Evolutionary conservation across 495 filamentous ascomycete species (phyloP).

Genomic region (Thozetella sp.): DNA sequence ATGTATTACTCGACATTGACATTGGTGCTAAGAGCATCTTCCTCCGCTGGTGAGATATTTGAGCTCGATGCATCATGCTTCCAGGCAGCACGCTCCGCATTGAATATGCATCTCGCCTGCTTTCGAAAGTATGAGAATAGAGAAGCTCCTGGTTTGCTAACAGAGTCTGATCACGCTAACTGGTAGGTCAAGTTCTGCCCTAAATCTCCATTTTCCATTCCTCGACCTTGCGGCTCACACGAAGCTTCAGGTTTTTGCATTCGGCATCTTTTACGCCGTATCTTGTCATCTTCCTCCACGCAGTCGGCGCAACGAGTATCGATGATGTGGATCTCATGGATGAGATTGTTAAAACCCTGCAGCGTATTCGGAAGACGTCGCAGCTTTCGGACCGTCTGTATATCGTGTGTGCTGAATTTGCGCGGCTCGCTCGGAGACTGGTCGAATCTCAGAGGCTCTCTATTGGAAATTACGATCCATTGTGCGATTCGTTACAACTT

Average conservation of each 20-base stretch:
- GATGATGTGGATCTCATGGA: background rate
- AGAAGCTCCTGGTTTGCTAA: background rate
- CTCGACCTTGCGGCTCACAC: no score
- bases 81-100: background rate
- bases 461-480: no score
- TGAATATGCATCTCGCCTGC: background rate
- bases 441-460: no score
- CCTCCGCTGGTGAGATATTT: no score
- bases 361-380: background rate
- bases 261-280: background rate
- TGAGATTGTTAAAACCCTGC: background rate
- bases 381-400: background rate
- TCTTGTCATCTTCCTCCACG: background rate
- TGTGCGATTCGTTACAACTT: no score
- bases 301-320: background rate
- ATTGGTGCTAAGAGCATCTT: background rate
- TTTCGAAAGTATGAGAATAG: background rate
- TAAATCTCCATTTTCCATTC: no score
- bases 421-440: slow-evolving; percentile 15
- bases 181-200: no score
- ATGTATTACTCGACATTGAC: background rate
- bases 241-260: background rate
- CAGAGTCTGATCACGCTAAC: background rate
- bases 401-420: background rate
- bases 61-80: background rate